A percentile compares a stretch with the other conserved stretches of the same genome.
Conservation (phyloP, 139 green algal genomes). For the Volvox africanus region DNA sequence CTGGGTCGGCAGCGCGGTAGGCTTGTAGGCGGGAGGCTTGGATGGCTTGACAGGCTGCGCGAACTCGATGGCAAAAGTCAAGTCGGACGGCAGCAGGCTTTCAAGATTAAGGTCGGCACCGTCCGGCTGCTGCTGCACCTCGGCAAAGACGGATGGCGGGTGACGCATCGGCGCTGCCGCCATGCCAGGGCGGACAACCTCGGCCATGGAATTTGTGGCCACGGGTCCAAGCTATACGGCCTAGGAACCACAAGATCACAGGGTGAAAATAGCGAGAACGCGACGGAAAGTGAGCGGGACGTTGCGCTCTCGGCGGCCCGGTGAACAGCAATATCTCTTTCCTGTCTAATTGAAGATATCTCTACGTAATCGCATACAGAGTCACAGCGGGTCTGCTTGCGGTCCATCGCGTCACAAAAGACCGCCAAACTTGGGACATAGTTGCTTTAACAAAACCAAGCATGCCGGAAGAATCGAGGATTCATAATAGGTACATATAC, state of each 20-base stretch:
- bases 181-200: conserved; percentile 7
- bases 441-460: too few species aligned
- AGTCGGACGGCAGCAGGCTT: conserved; percentile 38
- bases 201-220: conserved; percentile 14
- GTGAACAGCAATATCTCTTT: too few species aligned
- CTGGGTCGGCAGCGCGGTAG: conserved; percentile 37
- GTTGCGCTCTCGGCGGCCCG: too few species aligned
- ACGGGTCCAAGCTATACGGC: neutral
- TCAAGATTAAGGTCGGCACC: neutral
- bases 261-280: neutral
- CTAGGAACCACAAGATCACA: neutral
- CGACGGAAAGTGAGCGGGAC: neutral
- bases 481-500: too few species aligned
- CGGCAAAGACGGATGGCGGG: conserved; percentile 30
- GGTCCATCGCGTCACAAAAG: too few species aligned
- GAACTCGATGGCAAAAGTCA: conserved; percentile 45
- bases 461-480: too few species aligned
- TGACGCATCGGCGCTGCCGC: conserved; percentile 6
- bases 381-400: too few species aligned
- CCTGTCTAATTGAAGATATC: too few species aligned
- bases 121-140: conserved; percentile 20
- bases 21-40: conserved; percentile 45
- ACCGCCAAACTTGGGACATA: too few species aligned
- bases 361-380: too few species aligned
- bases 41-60: neutral